Evolutionary conservation across 345 rosid genomes (phyloP), one percentile per base, ranked within the genome.

Genomic region (Syzygium aromaticum): DNA sequence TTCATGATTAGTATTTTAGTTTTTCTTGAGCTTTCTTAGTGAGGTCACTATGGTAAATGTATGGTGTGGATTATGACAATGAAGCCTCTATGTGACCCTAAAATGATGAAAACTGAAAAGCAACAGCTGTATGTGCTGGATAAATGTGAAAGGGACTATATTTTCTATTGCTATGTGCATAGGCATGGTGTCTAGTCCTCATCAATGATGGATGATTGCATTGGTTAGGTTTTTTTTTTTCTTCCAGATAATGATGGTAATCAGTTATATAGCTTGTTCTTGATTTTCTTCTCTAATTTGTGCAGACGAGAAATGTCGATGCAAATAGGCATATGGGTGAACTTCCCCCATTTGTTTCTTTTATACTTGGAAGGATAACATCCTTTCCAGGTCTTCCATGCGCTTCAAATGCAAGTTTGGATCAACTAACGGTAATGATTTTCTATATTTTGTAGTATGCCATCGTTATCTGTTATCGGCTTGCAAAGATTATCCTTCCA

Each of bases 291-390:
- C 27, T 85, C 56, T 85, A 59, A 85, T 52, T 64, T 59, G 40
- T 56, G 56, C 92, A 95, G 98, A 96, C 92, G 22, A 97, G 96
- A 91, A 96, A 97, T 86, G 96, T 96, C 56, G 92, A 97, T 92
- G 89, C 96, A n/a, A 92, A 89, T 87, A 92, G 90, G 86, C 89
- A 86, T 88, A 89, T 97, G 89, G 99, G 98, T 14, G 93, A 89
- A 91, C 95, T 97, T 93, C 99, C 98, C 28, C 85, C 90, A 46
- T 96, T 96, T 94, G 95, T 95, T 89, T 92, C 95, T 90, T 84
- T 85, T 30, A 54, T 95, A 59, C 90, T 95, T 38, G 90, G 93
- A 92, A 95, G 97, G 93, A 92, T 96, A 80, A 86, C 91, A 1
- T 86, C 85, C 87, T 89, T 93, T 84, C 91, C 93, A n/a, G 89